Percentiles rank a stretch among this genome's conserved stretches.
phyloP scores from a whole-genome alignment of 495 filamentous ascomycete species.

The Chaetomium tenue region DNA sequence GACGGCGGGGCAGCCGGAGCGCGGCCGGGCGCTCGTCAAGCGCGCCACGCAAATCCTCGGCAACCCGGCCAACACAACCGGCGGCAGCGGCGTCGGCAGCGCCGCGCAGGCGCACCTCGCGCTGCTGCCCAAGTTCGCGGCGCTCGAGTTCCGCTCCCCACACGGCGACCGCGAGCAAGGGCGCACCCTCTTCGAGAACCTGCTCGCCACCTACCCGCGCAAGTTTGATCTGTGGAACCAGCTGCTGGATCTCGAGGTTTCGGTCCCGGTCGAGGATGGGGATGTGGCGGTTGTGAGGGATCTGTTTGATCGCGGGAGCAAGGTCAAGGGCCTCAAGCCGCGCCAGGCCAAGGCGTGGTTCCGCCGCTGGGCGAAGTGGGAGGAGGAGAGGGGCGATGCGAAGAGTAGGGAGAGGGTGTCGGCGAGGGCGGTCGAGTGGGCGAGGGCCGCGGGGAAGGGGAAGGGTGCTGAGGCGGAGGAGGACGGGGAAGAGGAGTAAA shows the following conservation, averaged over 20 bases:
- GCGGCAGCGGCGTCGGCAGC: neutral
- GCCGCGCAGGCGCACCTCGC: conserved; percentile 65
- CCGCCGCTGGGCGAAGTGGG: conserved; percentile 77
- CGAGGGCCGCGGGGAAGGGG: conserved; percentile 26
- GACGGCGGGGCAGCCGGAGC: conserved; percentile 61
- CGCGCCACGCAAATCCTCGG: conserved; percentile 79
- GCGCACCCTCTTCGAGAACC: conserved; percentile 87
- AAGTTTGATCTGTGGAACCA: conserved; percentile 90
- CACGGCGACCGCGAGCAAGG: conserved; percentile 87
- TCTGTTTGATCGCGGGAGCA: conserved; percentile 76
- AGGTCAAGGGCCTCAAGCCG: conserved; percentile 65
- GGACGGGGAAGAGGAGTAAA: conserved; percentile 10
- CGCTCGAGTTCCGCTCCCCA: conserved; percentile 81
- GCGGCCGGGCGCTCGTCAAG: conserved; percentile 75
- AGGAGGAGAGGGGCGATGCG: conserved; percentile 68
- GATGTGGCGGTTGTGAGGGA: conserved; percentile 62
- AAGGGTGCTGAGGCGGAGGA: conserved; percentile 30
- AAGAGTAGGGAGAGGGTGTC: conserved; percentile 71
- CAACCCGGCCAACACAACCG: conserved; percentile 29
- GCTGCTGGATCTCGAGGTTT: conserved; percentile 79
- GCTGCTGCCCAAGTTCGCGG: conserved; percentile 81
- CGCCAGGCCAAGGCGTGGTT: conserved; percentile 78
- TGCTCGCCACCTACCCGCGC: conserved; percentile 81
- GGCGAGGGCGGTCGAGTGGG: conserved; percentile 69
- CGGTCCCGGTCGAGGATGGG: conserved; percentile 47